Evolutionary conservation across 192 early-diverging fungal genomes (phyloP), one percentile per base, ranked within the genome.

Genomic region (Umbelopsis isabellina): DNA sequence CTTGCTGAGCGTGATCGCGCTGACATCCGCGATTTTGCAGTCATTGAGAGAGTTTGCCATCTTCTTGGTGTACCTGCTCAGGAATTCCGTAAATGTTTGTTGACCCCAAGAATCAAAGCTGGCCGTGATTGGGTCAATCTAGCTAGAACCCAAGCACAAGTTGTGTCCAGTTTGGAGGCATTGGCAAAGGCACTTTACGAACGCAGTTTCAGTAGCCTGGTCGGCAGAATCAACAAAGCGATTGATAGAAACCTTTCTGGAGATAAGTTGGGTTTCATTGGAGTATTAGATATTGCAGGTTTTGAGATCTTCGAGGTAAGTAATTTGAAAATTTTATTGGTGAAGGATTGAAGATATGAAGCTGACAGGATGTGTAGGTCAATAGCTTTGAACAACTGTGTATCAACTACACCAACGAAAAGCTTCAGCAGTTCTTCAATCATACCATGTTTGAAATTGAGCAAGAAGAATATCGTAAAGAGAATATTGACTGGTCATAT

Each of bases 341-440:
- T 11, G 11, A 22, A 44, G 11, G 20, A 22, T 65, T 22, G 21
- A 22, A 48, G 21, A 18, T 5, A 25, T 69, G 18, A 16, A 27
- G 15, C 20, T 27, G 12, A 81, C 78, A 46, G 20, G 30, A 73
- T 13, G 45, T 21, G 70, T 61, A 89, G 92, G 86, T 87, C 66
- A 99, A 99, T 84, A 94, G 93, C 76, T 99, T 98, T 83, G 97
- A 99, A 78, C 97, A 99, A 79, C 85, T 99, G 37, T 97, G 95
- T 82, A 99, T 99, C 88, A 99, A 99, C 83, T 99, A 99, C 77
- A 97, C 96, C 46, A 99, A 99, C 79, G 97, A 99, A 80, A 91
- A 91, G 67, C 88, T 99, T 20, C 97, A 99, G 80, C 97, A 99
- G 79, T 97, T 99, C 82, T 99, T 99, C 85, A 99, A 98, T 84